Percentiles rank a stretch among this genome's conserved stretches.
phyloP scores from a whole-genome alignment of 1,139 yeast genomes.

The Yamadazyma atlantica region DNA sequence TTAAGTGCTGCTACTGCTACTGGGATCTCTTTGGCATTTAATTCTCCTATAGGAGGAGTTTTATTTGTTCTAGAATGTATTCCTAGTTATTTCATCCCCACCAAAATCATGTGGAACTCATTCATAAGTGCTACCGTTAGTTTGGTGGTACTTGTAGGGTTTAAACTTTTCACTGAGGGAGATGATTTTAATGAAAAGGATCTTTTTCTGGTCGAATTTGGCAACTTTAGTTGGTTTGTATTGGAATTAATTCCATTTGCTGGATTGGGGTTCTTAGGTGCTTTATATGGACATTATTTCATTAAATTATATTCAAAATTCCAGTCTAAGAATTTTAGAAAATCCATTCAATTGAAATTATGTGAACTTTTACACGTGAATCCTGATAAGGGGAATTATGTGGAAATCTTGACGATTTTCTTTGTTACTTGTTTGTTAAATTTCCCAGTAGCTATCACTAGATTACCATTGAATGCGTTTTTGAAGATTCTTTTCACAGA shows the following conservation, averaged over 20 bases:
- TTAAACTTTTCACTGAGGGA: slow-evolving; percentile 58
- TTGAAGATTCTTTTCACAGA: slow-evolving; percentile 63
- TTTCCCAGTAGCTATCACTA: slow-evolving; percentile 55
- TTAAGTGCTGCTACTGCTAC: slow-evolving; percentile 88
- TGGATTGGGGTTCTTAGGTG: slow-evolving; percentile 67
- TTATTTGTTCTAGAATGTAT: slow-evolving; percentile 78
- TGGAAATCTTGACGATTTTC: slow-evolving; percentile 53
- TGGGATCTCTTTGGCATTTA: slow-evolving; percentile 91
- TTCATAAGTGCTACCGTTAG: slow-evolving; percentile 77
- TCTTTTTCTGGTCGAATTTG: slow-evolving; percentile 60
- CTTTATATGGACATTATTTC: slow-evolving; percentile 59
- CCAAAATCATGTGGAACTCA: slow-evolving; percentile 75
- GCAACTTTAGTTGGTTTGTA: slow-evolving; percentile 71
- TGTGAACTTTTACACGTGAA: slow-evolving; percentile 16
- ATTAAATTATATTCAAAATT: slow-evolving; percentile 46
- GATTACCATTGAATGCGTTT: slow-evolving; percentile 56
- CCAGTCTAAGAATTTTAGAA: slow-evolving; percentile 20
- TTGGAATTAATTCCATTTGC: slow-evolving; percentile 71
- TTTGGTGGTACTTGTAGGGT: slow-evolving; percentile 59
- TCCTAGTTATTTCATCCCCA: slow-evolving; percentile 61
- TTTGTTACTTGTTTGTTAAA: slow-evolving; percentile 52
- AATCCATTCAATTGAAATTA: slow-evolving; percentile 18
- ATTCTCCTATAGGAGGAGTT: slow-evolving; percentile 94
- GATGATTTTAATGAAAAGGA: slow-evolving; percentile 53
- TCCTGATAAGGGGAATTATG: slow-evolving; percentile 22